Percentiles rank a stretch among this genome's conserved stretches.
Conservation (phyloP, 805 yeast genomes). For the Cyberlindnera meyerae region DNA sequence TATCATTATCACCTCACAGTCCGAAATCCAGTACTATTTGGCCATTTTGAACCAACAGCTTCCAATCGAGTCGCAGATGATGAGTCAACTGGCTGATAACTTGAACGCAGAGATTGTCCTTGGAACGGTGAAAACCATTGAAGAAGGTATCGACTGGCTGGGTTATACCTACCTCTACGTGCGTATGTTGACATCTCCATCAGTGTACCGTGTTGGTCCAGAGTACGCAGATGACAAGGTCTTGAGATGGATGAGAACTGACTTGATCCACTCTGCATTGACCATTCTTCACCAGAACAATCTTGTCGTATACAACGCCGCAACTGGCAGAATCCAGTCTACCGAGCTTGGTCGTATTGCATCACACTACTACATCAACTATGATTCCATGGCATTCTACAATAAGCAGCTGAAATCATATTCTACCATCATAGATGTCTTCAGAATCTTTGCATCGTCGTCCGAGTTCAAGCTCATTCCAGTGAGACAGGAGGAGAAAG, state of each 20-base stretch:
- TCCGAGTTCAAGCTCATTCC: conserved; percentile 83
- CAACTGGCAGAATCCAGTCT: conserved; percentile 42
- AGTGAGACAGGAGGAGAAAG: conserved; percentile 79
- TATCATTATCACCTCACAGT: conserved; percentile 81
- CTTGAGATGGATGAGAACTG: conserved; percentile 51
- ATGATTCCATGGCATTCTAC: conserved; percentile 67
- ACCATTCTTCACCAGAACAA: conserved; percentile 48
- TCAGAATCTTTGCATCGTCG: conserved; percentile 72
- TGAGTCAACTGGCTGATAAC: conserved; percentile 63
- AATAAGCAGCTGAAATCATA: conserved; percentile 58
- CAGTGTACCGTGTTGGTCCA: conserved; percentile 67
- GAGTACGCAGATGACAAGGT: conserved; percentile 50
- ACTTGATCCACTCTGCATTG: conserved; percentile 75
- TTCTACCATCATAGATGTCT: conserved; percentile 64
- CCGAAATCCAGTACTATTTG: conserved; percentile 80
- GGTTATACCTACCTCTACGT: conserved; percentile 73
- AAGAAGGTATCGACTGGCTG: conserved; percentile 78
- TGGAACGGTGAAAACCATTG: conserved; percentile 55
- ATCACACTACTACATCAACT: conserved; percentile 77
- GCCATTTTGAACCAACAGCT: conserved; percentile 88
- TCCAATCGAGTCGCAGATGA: conserved; percentile 87
- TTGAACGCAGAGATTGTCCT: conserved; percentile 83
- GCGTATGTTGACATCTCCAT: conserved; percentile 72
- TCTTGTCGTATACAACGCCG: conserved; percentile 54
- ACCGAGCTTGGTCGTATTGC: conserved; percentile 81